Evolutionary conservation across 768 basidiomycete genomes (phyloP).

Genomic region (Tricholoma terreum): DNA sequence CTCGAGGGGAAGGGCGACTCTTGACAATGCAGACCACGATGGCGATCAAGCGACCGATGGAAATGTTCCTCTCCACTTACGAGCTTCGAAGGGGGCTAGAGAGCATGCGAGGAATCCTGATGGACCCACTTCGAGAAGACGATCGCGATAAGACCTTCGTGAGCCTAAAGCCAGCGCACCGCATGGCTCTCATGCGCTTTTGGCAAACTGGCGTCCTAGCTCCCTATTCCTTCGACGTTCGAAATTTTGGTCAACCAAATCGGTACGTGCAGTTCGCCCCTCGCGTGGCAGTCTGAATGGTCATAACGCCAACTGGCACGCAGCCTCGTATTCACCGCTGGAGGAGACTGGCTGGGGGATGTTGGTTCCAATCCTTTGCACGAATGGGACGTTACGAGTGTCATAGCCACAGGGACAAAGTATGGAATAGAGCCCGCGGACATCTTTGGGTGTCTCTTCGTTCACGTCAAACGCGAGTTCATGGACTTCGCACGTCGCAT

Average conservation of each 20-base stretch:
- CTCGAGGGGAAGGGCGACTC: slow-evolving; percentile 33
- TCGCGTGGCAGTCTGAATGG: background rate
- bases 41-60: slow-evolving; percentile 34
- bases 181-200: slow-evolving; percentile 33
- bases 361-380: slow-evolving; percentile 41
- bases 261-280: slow-evolving; percentile 23
- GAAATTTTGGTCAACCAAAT: slow-evolving; percentile 36
- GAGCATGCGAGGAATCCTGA: slow-evolving; percentile 28
- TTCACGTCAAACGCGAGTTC: slow-evolving; percentile 40
- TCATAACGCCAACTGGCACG: background rate
- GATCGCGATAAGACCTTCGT: slow-evolving; percentile 38
- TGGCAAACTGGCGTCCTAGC: slow-evolving; percentile 38
- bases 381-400: slow-evolving; percentile 47
- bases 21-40: slow-evolving; percentile 36
- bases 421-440: slow-evolving; percentile 33
- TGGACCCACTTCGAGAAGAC: slow-evolving; percentile 37
- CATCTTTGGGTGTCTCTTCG: slow-evolving; percentile 42
- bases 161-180: slow-evolving; percentile 39
- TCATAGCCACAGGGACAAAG: slow-evolving; percentile 35
- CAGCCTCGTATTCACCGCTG: slow-evolving; percentile 43
- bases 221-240: slow-evolving; percentile 34
- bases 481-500: slow-evolving; percentile 35
- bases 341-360: slow-evolving; percentile 44
- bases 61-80: slow-evolving; percentile 34
- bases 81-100: slow-evolving; percentile 25